phyloP scores from a whole-genome alignment of 306 rosid species.

The Cicer yamashitae region DNA sequence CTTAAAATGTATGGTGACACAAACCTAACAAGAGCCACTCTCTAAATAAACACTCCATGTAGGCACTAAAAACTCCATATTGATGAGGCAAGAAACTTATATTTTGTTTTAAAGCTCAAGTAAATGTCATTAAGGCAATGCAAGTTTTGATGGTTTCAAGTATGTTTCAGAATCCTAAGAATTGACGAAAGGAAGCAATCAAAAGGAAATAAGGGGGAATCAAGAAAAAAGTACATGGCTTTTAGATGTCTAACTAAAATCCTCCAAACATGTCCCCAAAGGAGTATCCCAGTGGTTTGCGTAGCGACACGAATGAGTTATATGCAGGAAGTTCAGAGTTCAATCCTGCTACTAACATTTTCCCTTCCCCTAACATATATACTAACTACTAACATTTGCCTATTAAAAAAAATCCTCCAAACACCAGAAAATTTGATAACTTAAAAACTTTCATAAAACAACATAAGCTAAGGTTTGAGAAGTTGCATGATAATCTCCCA shows the following conservation, averaged over 20 bases:
- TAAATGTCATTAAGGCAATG: conserved; percentile 10
- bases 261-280: not conserved
- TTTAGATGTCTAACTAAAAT: conserved; percentile 2
- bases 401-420: not conserved
- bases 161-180: not conserved
- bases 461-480: not conserved
- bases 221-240: not conserved
- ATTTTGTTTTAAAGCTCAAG: not conserved
- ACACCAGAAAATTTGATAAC: conserved; percentile 4
- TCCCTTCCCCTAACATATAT: no score
- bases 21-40: conserved; percentile 16
- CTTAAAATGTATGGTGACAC: conserved; percentile 8
- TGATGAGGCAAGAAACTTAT: conserved; percentile 4
- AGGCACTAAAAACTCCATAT: conserved; percentile 28
- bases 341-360: no score
- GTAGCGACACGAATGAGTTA: no score
- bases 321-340: no score
- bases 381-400: no score
- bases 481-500: conserved; percentile 11
- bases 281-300: no score
- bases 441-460: conserved; percentile 21
- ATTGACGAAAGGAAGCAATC: not conserved
- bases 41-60: conserved; percentile 10
- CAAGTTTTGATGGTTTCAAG: not conserved
- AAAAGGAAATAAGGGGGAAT: conserved; percentile 2